A percentile compares a stretch with the other conserved stretches of the same genome.
phyloP scores from a whole-genome alignment of 768 basidiomycete species.

The Calvatia gigantea region DNA sequence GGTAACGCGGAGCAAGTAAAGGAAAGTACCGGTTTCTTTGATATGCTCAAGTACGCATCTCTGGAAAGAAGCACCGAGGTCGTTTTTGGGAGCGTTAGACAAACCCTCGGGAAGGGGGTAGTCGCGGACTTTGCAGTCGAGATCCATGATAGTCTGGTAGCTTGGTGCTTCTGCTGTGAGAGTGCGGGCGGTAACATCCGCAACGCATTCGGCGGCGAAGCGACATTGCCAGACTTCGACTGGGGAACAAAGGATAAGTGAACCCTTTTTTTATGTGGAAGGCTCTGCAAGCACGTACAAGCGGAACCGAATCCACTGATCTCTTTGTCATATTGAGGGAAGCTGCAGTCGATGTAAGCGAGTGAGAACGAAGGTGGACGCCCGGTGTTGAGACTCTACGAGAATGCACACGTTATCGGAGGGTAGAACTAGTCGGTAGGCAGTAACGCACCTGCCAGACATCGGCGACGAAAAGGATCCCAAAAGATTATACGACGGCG shows the following conservation, averaged over 20 bases:
- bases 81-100: constrained; percentile 26
- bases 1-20: background rate
- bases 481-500: constrained; percentile 70
- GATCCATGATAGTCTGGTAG: constrained; percentile 62
- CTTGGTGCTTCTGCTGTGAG: constrained; percentile 62
- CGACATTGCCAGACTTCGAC: constrained; percentile 60
- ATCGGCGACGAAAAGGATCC: constrained; percentile 74
- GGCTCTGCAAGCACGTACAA: constrained; percentile 26
- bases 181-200: constrained; percentile 59
- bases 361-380: constrained; percentile 67
- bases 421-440: background rate
- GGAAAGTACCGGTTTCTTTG: constrained; percentile 38
- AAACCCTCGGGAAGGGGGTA: constrained; percentile 51
- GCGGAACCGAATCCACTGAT: constrained; percentile 27
- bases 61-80: constrained; percentile 39
- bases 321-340: constrained; percentile 38
- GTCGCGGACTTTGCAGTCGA: constrained; percentile 66
- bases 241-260: constrained; percentile 22
- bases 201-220: constrained; percentile 63
- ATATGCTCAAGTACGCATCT: constrained; percentile 47
- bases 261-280: background rate
- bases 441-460: constrained; percentile 53
- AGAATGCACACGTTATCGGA: background rate
- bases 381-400: constrained; percentile 64
- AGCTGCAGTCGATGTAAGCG: constrained; percentile 64